Evolutionary conservation across 176 grass and related monocot genomes (phyloP), one percentile per base, ranked within the genome.

Genomic region (Leersia perrieri): DNA sequence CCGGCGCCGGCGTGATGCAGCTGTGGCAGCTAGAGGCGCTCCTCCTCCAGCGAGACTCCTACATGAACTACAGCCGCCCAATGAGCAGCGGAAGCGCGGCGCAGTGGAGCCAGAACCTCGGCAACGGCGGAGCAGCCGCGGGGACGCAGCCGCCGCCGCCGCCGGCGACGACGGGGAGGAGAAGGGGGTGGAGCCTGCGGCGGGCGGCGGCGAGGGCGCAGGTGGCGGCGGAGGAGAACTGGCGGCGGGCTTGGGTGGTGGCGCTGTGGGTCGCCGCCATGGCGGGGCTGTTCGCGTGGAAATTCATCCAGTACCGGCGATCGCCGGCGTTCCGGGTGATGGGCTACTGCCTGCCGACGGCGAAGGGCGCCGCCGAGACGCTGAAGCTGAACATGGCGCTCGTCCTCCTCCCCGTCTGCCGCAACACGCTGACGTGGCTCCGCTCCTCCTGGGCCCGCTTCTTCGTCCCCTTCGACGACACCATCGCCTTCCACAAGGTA

Each of bases 41-140:
- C 33, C 86, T 97, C 75, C 93, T 97, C 29, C 93, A 97, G 66
- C 80, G 90, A 26, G 90, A 97, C 83, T 83, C 71, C 42, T 97
- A 97, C 84, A 91, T 93, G 94, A 91, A 84, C 86, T 91, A 97
- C 73, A 97, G 94, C 76, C 79, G 94, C 42, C 83, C 88, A 5
- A 60, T 97, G 75, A 97, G 94, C 90, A 91, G 80, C 18, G 65
- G 83, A 15, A 97, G 94, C 83, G 86, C 51, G 3, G 86, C 90
- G 49, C 86, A 90, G 73, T 97, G 94, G 94, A 97, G 94, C 86
- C 90, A 92, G 70, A 88, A 90, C 84, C 82, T 97, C 11, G 71
- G 44, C 81, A 65, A 31, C 47, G 47, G 5, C 47, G 18, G 18
- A 32, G 31, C 13, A 49, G 44, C 33, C 75, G 9, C 32, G 9